A percentile compares a stretch with the other conserved stretches of the same genome.
Evolutionary conservation across 169 alveolate genomes (phyloP).

Genomic region (Eimeria mitis): DNA sequence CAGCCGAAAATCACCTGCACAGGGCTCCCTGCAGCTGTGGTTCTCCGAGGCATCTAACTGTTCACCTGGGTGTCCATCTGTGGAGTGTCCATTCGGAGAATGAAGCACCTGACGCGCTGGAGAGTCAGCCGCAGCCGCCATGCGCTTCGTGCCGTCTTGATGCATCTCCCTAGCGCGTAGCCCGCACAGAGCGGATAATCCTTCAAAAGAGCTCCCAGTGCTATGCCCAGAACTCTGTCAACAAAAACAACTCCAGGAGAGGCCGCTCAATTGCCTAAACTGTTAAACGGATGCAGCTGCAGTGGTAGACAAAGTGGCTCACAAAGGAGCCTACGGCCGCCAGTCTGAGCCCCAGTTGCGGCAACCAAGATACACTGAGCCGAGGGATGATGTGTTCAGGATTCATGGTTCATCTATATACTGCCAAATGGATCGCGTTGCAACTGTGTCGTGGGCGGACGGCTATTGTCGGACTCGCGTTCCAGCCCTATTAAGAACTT

Average conservation of each 20-base stretch:
- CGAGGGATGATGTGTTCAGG: not conserved
- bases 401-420: conserved; percentile 38
- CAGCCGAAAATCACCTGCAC: conserved; percentile 32
- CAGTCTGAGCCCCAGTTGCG: not conserved
- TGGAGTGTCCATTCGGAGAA: conserved; percentile 8
- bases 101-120: conserved; percentile 15
- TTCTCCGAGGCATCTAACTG: not conserved
- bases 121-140: conserved; percentile 23
- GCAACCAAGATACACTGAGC: conserved; percentile 11
- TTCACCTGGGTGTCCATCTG: not conserved
- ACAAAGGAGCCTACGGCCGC: conserved; percentile 23
- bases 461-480: not conserved
- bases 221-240: not conserved
- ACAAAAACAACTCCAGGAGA: not conserved
- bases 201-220: not conserved
- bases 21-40: not conserved
- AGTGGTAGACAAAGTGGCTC: not conserved
- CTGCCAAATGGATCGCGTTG: not conserved
- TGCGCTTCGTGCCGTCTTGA: conserved; percentile 4
- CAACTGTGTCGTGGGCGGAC: not conserved
- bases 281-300: not conserved
- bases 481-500: not conserved
- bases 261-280: not conserved
- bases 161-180: conserved; percentile 11
- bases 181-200: not conserved